A percentile compares a stretch with the other conserved stretches of the same genome.
Evolutionary conservation across 257 asterid genomes (phyloP).

Genomic region (Coffea eugenioides): DNA sequence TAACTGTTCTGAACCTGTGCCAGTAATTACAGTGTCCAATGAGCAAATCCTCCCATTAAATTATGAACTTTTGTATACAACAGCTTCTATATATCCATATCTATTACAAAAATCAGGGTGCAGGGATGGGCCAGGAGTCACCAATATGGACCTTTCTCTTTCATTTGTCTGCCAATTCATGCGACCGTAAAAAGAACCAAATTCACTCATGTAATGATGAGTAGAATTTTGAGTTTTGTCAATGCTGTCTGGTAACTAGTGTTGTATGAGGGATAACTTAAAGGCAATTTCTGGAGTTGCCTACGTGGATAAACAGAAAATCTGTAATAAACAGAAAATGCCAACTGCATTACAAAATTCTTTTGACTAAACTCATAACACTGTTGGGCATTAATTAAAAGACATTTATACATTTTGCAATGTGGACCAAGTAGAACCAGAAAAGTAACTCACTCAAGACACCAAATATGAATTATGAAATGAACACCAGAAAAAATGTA

Average conservation of each 20-base stretch:
- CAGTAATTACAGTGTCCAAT: slow-evolving; percentile 7
- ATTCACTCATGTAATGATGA: too few relatives aligned
- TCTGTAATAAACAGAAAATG: background rate
- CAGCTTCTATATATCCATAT: background rate
- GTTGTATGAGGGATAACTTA: too few relatives aligned
- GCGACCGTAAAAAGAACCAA: background rate
- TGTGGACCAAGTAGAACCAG: background rate
- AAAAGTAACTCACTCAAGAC: background rate
- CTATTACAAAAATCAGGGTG: background rate
- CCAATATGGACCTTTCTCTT: background rate
- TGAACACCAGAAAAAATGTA: background rate
- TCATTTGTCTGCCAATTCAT: background rate
- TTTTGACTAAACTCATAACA: background rate
- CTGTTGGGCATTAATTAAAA: background rate
- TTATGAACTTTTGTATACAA: background rate
- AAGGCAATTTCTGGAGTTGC: too few relatives aligned
- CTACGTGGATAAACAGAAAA: too few relatives aligned
- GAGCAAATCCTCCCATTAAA: background rate
- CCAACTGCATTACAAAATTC: background rate
- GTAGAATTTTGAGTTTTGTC: too few relatives aligned
- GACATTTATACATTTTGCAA: background rate
- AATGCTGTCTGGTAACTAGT: too few relatives aligned
- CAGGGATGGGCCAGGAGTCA: background rate
- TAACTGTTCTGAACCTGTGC: slow-evolving; percentile 60
- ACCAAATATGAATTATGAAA: background rate